Base-by-base conservation (phyloP, 768 basidiomycete species). In the Butyriboletus loyo region DNA sequence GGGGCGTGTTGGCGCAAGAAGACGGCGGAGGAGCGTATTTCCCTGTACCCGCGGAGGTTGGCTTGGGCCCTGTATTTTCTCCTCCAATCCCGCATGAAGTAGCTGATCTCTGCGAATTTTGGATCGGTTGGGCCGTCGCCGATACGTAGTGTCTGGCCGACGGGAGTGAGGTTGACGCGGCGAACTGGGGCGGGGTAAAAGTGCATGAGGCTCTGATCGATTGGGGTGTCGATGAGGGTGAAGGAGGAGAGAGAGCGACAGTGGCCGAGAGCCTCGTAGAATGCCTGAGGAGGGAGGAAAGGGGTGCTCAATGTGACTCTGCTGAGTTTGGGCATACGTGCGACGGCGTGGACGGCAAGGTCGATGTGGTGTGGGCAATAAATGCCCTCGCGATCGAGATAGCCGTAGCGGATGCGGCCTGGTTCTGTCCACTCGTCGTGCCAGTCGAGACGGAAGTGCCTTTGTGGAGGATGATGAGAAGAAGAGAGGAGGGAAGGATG, bases 381-480 rank as follows among this genome's bases (percentile, higher is more conserved):
- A 38, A 66, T 66, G 40, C 58, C 61, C 8, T 71, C 66, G 43
- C 66, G 69, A 58, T 69, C 69, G 28, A 68, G 52, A 22, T 58
- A 56, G 25, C 69, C 69, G 24, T 67, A 42, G 47, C 70, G 70
- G 21, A 71, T 58, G n/a, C 69, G 69, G 21, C 59, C 64, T 1
- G 69, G 71, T 30, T 71, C 69, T 28, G 69, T 69, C 69, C 69
- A 71, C 42, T 71, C 69, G 52, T 72, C 71, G 36, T 68, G 69
- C 69, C 69, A 71, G 32, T 70, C 58, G 31, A 71, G 62, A 17
- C 56, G 62, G 10, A 71, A 67, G 38, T 72, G 67, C 49, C 69
- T 71, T 17, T 14, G 21, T 28, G 1, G 28, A 21, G 0, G 10
- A 38, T 2, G 48, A 56, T 60, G 6, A 56, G 54, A 1, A 19